These are phyloP conservation scores for Candida glaebosa DNA, from an alignment of 805 yeast genomes.

Conservation along the genomic window DNA sequence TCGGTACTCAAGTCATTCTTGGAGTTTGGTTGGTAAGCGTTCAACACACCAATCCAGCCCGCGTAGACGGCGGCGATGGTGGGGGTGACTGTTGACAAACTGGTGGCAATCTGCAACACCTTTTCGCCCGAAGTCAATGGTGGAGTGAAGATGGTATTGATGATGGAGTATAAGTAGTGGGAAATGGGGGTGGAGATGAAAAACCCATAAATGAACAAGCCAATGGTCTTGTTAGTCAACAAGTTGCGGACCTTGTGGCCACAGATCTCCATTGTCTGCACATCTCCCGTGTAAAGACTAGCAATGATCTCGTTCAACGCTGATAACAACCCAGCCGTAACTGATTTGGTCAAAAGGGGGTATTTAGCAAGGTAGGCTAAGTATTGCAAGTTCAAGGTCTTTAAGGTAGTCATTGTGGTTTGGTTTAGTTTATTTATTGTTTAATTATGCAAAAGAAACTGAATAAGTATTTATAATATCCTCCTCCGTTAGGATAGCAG, in stretches of 20 bases:
- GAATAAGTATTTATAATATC: too few relatives aligned
- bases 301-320: slow-evolving; percentile 59
- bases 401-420: not conserved
- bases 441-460: not conserved
- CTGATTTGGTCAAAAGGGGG: slow-evolving; percentile 58
- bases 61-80: slow-evolving; percentile 46
- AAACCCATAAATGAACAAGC: slow-evolving; percentile 56
- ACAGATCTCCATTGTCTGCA: slow-evolving; percentile 13
- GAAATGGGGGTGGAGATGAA: slow-evolving; percentile 54
- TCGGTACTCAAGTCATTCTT: slow-evolving; percentile 11
- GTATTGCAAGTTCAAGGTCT: slow-evolving; percentile 26
- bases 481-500: not conserved
- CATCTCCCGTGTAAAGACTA: slow-evolving; percentile 46
- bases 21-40: slow-evolving; percentile 23
- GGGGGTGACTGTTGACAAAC: slow-evolving; percentile 57
- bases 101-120: slow-evolving; percentile 47
- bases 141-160: slow-evolving; percentile 40
- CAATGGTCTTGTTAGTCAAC: slow-evolving; percentile 42
- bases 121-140: slow-evolving; percentile 39
- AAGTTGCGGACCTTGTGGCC: slow-evolving; percentile 33
- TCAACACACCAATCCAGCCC: slow-evolving; percentile 50
- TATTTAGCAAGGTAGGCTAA: slow-evolving; percentile 37
- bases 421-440: not conserved
- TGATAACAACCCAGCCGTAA: slow-evolving; percentile 54
- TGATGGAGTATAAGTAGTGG: slow-evolving; percentile 48